Base-by-base conservation (phyloP, 148 eudicot genomes). In the Talinum fruticosum region DNA sequence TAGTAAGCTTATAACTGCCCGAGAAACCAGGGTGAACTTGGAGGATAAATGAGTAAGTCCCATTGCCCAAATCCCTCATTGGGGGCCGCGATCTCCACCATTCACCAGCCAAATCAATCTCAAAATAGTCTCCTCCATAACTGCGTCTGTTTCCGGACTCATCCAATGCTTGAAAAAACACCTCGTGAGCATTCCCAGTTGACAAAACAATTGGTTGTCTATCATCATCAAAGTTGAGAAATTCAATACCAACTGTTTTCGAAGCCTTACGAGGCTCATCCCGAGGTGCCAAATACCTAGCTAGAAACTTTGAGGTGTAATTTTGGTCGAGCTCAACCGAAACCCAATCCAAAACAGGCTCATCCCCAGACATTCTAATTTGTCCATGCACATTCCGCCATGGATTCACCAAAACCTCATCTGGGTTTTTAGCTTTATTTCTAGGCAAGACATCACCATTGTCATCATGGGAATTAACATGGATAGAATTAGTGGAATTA, bases 31-130 rank as follows among this genome's bases (percentile, higher is more conserved):
- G 97, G 77, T 96, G 98, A 37, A 96, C 86, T 84, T 96, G 99
- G 15, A 96, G 88, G 13, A 82, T 66, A 66, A 96, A 88, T 4
- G 87, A 74, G 85, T 96, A 93, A 15, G 84, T 90, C 23, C 98
- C 99, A 66, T 96, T 93, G 8, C 93, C 92, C 0, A 83, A 82
- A 73, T 96, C 99, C 77, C 79, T 87, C 29, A 86, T 73, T 1
- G 91, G 90, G 5, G 99, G 98, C 75, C 99, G 79, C 7, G 95
- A 88, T 78, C 90, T 96, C 99, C 99, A 96, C 0, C 23, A 53
- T 1, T 89, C 97, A 13, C 97, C 88, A 0, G 97, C 85, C 10
- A 93, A 80, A 82, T 93, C 93, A 12, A 88, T 84, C 83, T 96
- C 99, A 72, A 90, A 93, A 73, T 90, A 96, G 76, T 96, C 99